Conservation (phyloP, 2,329 filamentous ascomycete genomes). For the Fusarium armeniacum region DNA sequence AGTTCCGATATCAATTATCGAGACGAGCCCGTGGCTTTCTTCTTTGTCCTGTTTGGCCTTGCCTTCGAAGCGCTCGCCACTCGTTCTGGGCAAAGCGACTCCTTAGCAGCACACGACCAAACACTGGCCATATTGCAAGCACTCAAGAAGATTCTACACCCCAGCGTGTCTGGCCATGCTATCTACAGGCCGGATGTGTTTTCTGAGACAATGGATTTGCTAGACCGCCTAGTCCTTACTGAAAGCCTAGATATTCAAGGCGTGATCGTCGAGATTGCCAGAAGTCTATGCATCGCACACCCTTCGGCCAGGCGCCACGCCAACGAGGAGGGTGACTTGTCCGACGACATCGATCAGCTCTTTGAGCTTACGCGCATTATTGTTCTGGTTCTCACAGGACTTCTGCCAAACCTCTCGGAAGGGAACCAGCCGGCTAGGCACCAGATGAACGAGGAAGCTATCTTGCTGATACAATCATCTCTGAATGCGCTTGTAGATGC, state of each 20-base stretch:
- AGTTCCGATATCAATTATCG: conserved; percentile 93
- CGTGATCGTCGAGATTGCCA: conserved; percentile 93
- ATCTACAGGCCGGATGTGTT: conserved; percentile 98
- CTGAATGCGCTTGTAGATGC: conserved; percentile 93
- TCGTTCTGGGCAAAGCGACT: conserved; percentile 67
- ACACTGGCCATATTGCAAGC: conserved; percentile 90
- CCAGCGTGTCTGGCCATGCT: conserved; percentile 93
- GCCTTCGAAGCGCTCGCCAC: conserved; percentile 96
- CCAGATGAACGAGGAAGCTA: conserved; percentile 88
- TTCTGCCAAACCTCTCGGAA: conserved; percentile 86
- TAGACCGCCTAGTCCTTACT: conserved; percentile 92
- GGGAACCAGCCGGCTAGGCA: conserved; percentile 75
- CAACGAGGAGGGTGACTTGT: conserved; percentile 80
- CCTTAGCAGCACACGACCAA: conserved; percentile 79
- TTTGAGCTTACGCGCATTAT: conserved; percentile 98
- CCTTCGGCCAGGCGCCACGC: conserved; percentile 78
- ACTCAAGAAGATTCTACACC: conserved; percentile 93
- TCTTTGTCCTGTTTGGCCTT: conserved; percentile 97
- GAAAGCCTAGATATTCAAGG: conserved; percentile 90
- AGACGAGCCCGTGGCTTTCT: conserved; percentile 97
- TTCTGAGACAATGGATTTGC: conserved; percentile 94
- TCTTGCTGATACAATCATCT: conserved; percentile 82
- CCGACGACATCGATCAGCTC: conserved; percentile 96
- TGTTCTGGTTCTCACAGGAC: conserved; percentile 88
- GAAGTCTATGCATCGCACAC: conserved; percentile 90